Evolutionary conservation across 78 protist species (phyloP), one percentile per base, ranked within the genome.

Genomic region (Guillardia theta): DNA sequence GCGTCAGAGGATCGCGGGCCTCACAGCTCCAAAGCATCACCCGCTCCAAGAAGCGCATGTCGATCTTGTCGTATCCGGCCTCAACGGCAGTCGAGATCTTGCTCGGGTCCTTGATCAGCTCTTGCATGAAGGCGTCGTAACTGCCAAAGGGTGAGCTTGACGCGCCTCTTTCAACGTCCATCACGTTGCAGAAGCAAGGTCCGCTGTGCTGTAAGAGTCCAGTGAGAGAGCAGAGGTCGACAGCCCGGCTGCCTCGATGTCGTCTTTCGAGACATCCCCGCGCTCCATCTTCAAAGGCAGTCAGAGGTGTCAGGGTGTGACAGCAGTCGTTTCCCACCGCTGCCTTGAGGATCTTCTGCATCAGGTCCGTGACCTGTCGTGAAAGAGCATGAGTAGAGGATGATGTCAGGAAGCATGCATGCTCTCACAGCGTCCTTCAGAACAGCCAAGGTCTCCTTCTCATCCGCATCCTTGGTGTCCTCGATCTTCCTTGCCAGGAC

Each of bases 41-140:
- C 41, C 83, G 83, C 83, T 70, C 83, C 1, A 70, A 24, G 41
- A 70, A 70, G 83, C 83, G 83, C 83, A 70, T 70, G 83, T 70
- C 83, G 21, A 70, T 70, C 33, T 43, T 1, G 83, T 70, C 83
- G 83, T 33, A 70, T 24, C 12, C 27, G 36, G 83, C 83, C 83
- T 70, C 83, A 12, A 70, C 83, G 27, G 83, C 83, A 12, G 36
- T 70, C n/a, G 12, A 12, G 62, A 53, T 53, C 33, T 53, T 53
- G 62, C 62, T 53, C 62, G 62, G 62, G 18, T 53, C 62, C 18
- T 12, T 18, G 12, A 53, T 18, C 62, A 53, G 62, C 62, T 53
- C 62, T n/a, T n/a, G n/a, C n/a, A n/a, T n/a, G n/a, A n/a, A n/a
- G n/a, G n/a, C n/a, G n/a, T n/a, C n/a, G n/a, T n/a, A n/a, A n/a